These are phyloP conservation scores for Fusarium ambrosium DNA, from an alignment of 2,329 filamentous ascomycete genomes.

Conservation along the genomic window DNA sequence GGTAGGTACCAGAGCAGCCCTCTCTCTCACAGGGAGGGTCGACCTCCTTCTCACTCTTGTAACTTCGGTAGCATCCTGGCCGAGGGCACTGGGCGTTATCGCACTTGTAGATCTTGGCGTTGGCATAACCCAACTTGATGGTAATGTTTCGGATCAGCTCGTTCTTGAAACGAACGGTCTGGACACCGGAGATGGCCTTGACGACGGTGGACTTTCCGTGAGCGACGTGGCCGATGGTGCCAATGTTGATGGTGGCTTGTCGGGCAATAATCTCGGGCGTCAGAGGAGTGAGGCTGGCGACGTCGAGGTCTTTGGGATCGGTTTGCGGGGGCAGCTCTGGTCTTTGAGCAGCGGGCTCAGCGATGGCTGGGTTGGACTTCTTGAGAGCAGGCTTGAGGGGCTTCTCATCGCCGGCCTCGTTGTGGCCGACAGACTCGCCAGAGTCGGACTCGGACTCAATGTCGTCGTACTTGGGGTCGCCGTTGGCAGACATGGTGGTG, in stretches of 20 bases:
- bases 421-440: conserved; percentile 73
- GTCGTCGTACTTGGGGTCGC: conserved; percentile 76
- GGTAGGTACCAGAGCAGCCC: conserved; percentile 88
- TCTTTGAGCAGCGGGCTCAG: conserved; percentile 67
- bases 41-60: conserved; percentile 99
- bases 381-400: conserved; percentile 88
- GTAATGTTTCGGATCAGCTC: conserved; percentile 99
- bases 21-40: conserved; percentile 96
- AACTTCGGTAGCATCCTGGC: conserved; percentile 95
- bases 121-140: conserved; percentile 99
- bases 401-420: conserved; percentile 73
- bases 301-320: conserved; percentile 88
- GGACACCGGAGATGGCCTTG: conserved; percentile 98
- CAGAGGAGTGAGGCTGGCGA: conserved; percentile 83
- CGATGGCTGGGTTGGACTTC: conserved; percentile 71
- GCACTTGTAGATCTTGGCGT: conserved; percentile 99
- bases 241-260: conserved; percentile 99
- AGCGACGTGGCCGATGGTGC: conserved; percentile 97
- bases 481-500: conserved; percentile 67
- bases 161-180: conserved; percentile 99
- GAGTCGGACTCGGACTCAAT: conserved; percentile 79
- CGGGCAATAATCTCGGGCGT: conserved; percentile 97
- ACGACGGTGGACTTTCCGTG: conserved; percentile 99
- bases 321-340: conserved; percentile 85
- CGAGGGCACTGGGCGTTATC: conserved; percentile 91